phyloP scores from a whole-genome alignment of 2,329 filamentous ascomycete species.

The Trichoderma pleuroti region DNA sequence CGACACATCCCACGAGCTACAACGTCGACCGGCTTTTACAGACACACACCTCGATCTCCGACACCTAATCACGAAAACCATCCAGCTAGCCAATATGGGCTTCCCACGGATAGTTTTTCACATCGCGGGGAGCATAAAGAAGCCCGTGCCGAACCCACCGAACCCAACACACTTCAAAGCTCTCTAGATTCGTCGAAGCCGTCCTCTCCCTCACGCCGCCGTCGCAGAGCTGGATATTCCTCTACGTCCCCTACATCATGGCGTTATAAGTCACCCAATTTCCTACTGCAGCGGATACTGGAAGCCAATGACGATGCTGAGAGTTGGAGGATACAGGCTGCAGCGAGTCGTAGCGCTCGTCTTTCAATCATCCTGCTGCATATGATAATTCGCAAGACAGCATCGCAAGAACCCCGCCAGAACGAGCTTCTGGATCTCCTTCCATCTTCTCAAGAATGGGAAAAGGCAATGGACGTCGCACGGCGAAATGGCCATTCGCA shows the following conservation, averaged over 20 bases:
- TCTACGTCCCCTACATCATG: neutral
- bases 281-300: slow-evolving; percentile 26
- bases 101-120: too few species aligned
- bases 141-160: neutral
- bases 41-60: neutral
- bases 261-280: slow-evolving; percentile 23
- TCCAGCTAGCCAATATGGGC: neutral
- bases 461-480: slow-evolving; percentile 22
- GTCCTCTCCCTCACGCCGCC: neutral
- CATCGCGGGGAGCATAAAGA: neutral
- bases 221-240: neutral
- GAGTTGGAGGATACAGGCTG: slow-evolving; percentile 24
- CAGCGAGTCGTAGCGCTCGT: slow-evolving; percentile 28
- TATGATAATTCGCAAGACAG: slow-evolving; percentile 28
- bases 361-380: slow-evolving; percentile 34
- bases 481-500: slow-evolving; percentile 24
- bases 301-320: slow-evolving; percentile 12
- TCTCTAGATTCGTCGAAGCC: neutral
- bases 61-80: neutral
- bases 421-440: slow-evolving; percentile 26
- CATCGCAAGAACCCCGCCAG: slow-evolving; percentile 18
- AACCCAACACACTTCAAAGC: neutral
- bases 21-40: neutral
- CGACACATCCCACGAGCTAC: neutral
- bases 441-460: slow-evolving; percentile 26